Evolutionary conservation across 768 basidiomycete species (phyloP), one percentile per base, ranked within the genome.

Genomic region (Lactarius akahatsu): DNA sequence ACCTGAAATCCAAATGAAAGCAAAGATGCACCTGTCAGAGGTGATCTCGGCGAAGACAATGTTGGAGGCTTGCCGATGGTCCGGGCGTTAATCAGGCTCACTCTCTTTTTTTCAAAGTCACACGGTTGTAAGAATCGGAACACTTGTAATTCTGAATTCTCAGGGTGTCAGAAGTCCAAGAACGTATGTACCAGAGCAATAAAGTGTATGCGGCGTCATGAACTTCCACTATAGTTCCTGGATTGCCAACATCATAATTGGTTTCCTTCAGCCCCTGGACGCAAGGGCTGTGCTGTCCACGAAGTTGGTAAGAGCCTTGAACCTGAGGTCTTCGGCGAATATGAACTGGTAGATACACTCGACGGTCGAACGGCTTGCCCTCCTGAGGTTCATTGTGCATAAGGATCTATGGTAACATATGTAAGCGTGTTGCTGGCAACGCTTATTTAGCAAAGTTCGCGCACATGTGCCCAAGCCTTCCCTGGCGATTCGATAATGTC

Each of bases 331-430:
- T 30, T 15, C 30, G 10, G 50, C 61, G 32, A 66, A 41, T n/a
- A 20, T 54, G 47, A 66, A 58, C 23, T n/a, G n/a, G 61, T 66
- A 66, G 11, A 66, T 40, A 30, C 61, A 26, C 40, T 66, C 61
- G 36, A 66, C 18, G 23, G n/a, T 57, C 40, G 50, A 66, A 58
- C 32, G 38, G n/a, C 11, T 50, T 62, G 10, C 65, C 65, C 0
- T 43, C 40, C n/a, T 36, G 61, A 4, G 61, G 52, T 23, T 66
- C 61, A 23, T 47, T 38, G 4, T 66, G 65, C 47, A 54, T 5
- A 23, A 43, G 40, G 38, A 58, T 0, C 65, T 66, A 5, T 26
- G 23, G 47, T 5, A 6, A 50, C 47, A 50, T 20, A n/a, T 4
- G 23, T 54, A 1, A 38, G 50, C n/a, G 13, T 41, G 16, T 30